Percentiles rank a stretch among this genome's conserved stretches.
These are phyloP conservation scores for Blastobotrys muscicola DNA, from an alignment of 805 yeast genomes.

Conservation along the genomic window DNA sequence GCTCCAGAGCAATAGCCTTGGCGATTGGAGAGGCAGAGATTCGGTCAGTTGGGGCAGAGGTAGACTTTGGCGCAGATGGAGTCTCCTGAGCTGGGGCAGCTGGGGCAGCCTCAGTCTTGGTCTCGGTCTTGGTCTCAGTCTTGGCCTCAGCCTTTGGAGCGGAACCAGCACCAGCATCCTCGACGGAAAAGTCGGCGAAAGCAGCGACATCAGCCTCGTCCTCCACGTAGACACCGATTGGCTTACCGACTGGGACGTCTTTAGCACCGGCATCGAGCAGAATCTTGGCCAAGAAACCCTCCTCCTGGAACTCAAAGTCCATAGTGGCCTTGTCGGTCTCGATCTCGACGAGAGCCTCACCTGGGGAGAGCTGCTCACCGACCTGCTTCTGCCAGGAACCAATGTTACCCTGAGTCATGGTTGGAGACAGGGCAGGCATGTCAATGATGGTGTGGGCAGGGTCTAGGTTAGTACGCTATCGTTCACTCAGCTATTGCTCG, in stretches of 20 bases:
- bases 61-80: slow-evolving; percentile 24
- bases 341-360: slow-evolving; percentile 92
- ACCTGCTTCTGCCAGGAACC: slow-evolving; percentile 83
- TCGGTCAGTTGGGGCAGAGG: slow-evolving; percentile 45
- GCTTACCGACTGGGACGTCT: slow-evolving; percentile 89
- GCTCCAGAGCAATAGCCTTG: slow-evolving; percentile 83
- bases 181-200: slow-evolving; percentile 74
- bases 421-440: slow-evolving; percentile 99
- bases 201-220: slow-evolving; percentile 77
- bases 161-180: slow-evolving; percentile 49
- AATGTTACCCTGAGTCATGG: slow-evolving; percentile 94
- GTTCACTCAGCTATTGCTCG: no score
- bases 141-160: slow-evolving; percentile 36
- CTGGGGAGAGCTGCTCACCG: slow-evolving; percentile 83
- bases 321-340: slow-evolving; percentile 97
- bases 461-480: slow-evolving; percentile 10
- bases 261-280: slow-evolving; percentile 75
- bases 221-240: slow-evolving; percentile 95
- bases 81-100: slow-evolving; percentile 18
- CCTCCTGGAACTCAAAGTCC: slow-evolving; percentile 98
- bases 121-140: slow-evolving; percentile 5
- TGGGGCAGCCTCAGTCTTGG: slow-evolving; percentile 1
- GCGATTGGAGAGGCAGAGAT: slow-evolving; percentile 94
- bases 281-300: slow-evolving; percentile 84
- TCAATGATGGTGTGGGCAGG: slow-evolving; percentile 82